These are phyloP conservation scores for Tetrapisispora namnaoensis DNA, from an alignment of 805 yeast genomes.

Conservation along the genomic window DNA sequence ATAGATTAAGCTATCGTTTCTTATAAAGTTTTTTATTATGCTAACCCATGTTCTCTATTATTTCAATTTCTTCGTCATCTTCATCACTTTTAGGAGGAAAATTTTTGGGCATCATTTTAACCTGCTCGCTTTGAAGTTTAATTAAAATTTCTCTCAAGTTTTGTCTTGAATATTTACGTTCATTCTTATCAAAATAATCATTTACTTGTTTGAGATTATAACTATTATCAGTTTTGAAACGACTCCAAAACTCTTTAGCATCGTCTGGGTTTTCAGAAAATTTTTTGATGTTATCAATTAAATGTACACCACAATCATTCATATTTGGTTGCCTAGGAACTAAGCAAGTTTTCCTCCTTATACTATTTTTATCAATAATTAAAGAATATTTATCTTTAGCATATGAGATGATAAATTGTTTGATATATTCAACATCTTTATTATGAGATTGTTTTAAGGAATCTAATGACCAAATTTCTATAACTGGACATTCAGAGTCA, in stretches of 20 bases:
- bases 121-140: conserved; percentile 10
- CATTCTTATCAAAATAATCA: conserved; percentile 21
- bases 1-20: background rate
- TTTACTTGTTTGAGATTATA: conserved; percentile 13
- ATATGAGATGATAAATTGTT: conserved; percentile 52
- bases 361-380: conserved; percentile 36
- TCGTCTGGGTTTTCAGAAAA: conserved; percentile 42
- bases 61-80: conserved; percentile 1
- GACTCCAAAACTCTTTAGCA: conserved; percentile 44
- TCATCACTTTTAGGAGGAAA: background rate
- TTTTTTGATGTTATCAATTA: conserved; percentile 59
- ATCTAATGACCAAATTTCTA: conserved; percentile 56
- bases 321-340: conserved; percentile 83
- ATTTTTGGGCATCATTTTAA: background rate
- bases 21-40: background rate
- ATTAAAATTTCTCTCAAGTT: conserved; percentile 17
- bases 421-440: conserved; percentile 43
- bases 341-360: conserved; percentile 39
- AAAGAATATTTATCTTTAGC: conserved; percentile 54
- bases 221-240: conserved; percentile 12
- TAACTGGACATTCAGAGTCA: background rate
- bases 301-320: conserved; percentile 92
- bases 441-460: conserved; percentile 56
- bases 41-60: conserved; percentile 1
- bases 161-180: conserved; percentile 20